Conservation (phyloP, 2,329 filamentous ascomycete species). For the Neurospora sp. region DNA sequence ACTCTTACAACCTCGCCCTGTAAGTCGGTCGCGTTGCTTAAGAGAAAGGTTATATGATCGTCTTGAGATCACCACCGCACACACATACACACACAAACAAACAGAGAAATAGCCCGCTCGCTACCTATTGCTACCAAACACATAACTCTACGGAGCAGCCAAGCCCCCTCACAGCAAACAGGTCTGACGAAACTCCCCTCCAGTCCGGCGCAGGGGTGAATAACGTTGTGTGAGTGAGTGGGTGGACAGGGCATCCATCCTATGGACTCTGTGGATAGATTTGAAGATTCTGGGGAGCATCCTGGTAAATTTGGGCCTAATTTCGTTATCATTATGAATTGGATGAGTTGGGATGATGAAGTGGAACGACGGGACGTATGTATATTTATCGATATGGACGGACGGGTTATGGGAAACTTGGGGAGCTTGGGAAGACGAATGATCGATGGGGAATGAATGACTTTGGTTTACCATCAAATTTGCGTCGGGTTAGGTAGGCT, state of each 20-base stretch:
- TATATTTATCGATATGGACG: background rate
- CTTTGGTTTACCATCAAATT: background rate
- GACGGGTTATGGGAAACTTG: background rate
- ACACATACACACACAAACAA: background rate
- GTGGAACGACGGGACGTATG: background rate
- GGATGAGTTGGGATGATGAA: background rate
- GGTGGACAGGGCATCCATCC: too few species aligned
- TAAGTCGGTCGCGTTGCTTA: constrained; percentile 22
- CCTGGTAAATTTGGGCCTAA: background rate
- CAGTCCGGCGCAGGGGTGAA: background rate
- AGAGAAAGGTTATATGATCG: background rate
- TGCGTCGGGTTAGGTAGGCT: background rate
- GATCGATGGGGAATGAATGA: background rate
- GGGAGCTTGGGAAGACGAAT: background rate
- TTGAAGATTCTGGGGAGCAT: too few species aligned
- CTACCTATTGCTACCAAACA: background rate
- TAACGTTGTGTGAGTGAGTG: background rate
- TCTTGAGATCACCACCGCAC: background rate
- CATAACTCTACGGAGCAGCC: background rate
- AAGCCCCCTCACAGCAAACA: background rate
- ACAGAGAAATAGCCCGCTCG: background rate
- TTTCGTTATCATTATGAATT: background rate
- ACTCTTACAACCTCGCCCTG: constrained; percentile 57
- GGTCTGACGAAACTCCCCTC: background rate
- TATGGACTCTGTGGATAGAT: too few species aligned